phyloP scores from a whole-genome alignment of 2,329 filamentous ascomycete genomes.

The Trichoderma breve region DNA sequence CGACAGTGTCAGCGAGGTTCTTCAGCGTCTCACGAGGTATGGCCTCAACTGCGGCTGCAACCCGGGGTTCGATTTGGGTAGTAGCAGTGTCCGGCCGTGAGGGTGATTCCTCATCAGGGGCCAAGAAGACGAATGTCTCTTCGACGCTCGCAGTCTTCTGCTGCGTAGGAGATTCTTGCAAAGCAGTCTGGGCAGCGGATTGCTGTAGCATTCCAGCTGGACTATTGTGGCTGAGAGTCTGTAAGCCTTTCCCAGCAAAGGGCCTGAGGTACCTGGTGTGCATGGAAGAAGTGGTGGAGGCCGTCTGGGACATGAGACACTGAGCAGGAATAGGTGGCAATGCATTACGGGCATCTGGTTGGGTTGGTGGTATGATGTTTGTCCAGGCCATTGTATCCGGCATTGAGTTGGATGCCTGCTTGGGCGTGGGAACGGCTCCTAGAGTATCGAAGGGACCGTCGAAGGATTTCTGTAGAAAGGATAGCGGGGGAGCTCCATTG shows the following conservation, averaged over 20 bases:
- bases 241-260: conserved; percentile 55
- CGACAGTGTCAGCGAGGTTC: conserved; percentile 51
- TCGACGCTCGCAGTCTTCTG: conserved; percentile 24
- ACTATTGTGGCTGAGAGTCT: conserved; percentile 46
- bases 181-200: neutral
- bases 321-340: conserved; percentile 50
- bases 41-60: conserved; percentile 18
- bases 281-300: conserved; percentile 52
- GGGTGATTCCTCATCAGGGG: conserved; percentile 22
- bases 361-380: conserved; percentile 42
- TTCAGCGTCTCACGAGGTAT: conserved; percentile 40
- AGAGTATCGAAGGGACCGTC: conserved; percentile 28
- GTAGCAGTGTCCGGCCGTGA: conserved; percentile 25
- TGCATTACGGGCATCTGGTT: conserved; percentile 32
- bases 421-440: conserved; percentile 26
- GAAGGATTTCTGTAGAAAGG: conserved; percentile 36
- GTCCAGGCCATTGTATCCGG: conserved; percentile 58
- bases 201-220: conserved; percentile 27
- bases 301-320: conserved; percentile 52
- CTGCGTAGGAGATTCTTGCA: conserved; percentile 13
- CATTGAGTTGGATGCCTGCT: conserved; percentile 42
- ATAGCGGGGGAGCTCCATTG: conserved; percentile 31
- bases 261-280: conserved; percentile 52
- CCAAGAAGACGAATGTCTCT: conserved; percentile 29
- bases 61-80: conserved; percentile 32